Conservation (phyloP, 495 filamentous ascomycete genomes). For the Hyphodiscus hymeniophilus region DNA sequence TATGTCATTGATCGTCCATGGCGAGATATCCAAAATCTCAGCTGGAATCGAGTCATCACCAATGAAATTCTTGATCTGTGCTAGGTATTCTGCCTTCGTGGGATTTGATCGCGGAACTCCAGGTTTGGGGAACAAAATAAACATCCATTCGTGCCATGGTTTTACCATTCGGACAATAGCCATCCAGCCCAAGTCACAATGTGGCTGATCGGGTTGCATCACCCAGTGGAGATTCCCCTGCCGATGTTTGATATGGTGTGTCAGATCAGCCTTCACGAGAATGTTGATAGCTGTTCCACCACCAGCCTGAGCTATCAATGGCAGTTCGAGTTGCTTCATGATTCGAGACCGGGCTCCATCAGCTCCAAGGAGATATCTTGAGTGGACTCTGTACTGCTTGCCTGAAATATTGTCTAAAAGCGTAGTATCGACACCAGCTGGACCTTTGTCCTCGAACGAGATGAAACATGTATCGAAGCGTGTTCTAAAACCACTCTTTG, state of each 20-base stretch:
- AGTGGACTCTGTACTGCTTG: conserved; percentile 32
- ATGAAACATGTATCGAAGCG: conserved; percentile 34
- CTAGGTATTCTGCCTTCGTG: conserved; percentile 31
- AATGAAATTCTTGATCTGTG: conserved; percentile 33
- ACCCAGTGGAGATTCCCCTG: conserved; percentile 46
- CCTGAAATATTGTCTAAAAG: conserved; percentile 35
- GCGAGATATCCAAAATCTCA: conserved; percentile 37
- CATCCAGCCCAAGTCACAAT: conserved; percentile 34
- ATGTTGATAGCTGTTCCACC: conserved; percentile 48
- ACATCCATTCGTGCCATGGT: conserved; percentile 49
- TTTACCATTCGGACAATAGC: conserved; percentile 43
- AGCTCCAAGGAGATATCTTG: conserved; percentile 46
- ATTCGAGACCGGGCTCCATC: conserved; percentile 44
- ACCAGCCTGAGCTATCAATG: conserved; percentile 40
- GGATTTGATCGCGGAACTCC: conserved; percentile 27
- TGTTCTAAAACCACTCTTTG: conserved; percentile 28
- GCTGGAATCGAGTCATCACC: conserved; percentile 36
- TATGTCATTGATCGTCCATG: conserved; percentile 46
- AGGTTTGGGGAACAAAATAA: conserved; percentile 38
- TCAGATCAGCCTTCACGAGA: conserved; percentile 38
- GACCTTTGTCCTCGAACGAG: conserved; percentile 17
- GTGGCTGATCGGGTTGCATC: conserved; percentile 37
- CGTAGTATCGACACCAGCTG: conserved; percentile 26
- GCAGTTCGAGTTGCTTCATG: conserved; percentile 37
- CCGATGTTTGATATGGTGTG: conserved; percentile 33